Evolutionary conservation across 1,139 yeast genomes (phyloP).

Genomic region (Trichomonascaceae sp.): DNA sequence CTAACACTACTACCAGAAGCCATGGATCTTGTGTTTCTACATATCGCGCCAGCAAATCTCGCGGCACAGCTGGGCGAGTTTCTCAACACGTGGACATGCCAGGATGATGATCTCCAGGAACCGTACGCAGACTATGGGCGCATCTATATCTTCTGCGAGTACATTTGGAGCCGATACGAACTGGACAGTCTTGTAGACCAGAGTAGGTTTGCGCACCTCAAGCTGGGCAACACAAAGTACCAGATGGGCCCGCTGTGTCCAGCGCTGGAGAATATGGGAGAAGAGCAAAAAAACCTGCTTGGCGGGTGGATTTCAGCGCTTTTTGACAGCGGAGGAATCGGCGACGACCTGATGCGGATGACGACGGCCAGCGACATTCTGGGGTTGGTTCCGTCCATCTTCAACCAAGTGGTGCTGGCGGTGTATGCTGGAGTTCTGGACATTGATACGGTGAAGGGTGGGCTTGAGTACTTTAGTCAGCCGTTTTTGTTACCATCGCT

Average conservation of each 20-base stretch:
- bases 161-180: constrained; percentile 34
- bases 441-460: constrained; percentile 37
- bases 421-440: constrained; percentile 42
- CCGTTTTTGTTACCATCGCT: constrained; percentile 40
- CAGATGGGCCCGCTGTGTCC: background rate
- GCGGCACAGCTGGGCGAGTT: constrained; percentile 22
- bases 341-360: constrained; percentile 65
- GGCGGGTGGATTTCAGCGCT: constrained; percentile 72
- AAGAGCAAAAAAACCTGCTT: constrained; percentile 33
- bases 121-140: constrained; percentile 56
- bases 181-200: constrained; percentile 14
- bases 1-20: constrained; percentile 31
- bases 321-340: constrained; percentile 75
- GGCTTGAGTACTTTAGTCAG: constrained; percentile 52
- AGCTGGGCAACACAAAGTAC: constrained; percentile 1
- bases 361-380: constrained; percentile 59
- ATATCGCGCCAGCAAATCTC: constrained; percentile 17
- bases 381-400: constrained; percentile 55
- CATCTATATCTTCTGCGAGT: constrained; percentile 37
- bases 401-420: constrained; percentile 61
- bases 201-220: too few relatives aligned
- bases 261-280: constrained; percentile 15
- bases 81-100: constrained; percentile 26
- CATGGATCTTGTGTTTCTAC: constrained; percentile 31
- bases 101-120: constrained; percentile 51